These are phyloP conservation scores for Lotmaria passim DNA, from an alignment of 208 protist genomes.

Conservation along the genomic window DNA sequence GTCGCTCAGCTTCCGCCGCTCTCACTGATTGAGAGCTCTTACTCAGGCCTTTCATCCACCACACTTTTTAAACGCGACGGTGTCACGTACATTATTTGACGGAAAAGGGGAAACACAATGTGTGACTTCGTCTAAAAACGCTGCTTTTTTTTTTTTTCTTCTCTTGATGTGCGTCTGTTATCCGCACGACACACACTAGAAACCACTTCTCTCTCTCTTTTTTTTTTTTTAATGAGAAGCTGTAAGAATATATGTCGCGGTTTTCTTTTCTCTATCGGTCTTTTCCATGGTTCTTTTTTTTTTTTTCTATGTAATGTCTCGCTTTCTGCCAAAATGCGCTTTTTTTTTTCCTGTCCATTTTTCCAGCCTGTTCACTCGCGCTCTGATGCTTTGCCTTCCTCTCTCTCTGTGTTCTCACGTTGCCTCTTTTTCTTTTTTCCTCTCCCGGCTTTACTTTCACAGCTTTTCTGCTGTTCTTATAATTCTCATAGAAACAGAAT, in stretches of 20 bases:
- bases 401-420: not conserved
- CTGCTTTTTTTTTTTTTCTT: too few relatives aligned
- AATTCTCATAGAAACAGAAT: too few relatives aligned
- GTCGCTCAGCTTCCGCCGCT: constrained; percentile 6
- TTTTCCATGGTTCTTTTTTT: not conserved
- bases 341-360: too few relatives aligned
- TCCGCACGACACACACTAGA: not conserved
- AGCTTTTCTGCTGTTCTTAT: not conserved
- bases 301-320: not conserved
- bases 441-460: not conserved
- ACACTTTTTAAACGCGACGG: constrained; percentile 5
- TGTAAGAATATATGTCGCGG: too few relatives aligned
- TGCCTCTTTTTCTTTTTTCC: not conserved
- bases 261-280: not conserved
- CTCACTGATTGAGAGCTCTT: not conserved
- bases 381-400: not conserved
- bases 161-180: too few relatives aligned
- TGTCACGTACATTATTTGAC: constrained; percentile 15
- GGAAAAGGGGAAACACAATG: not conserved
- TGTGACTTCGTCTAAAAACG: too few relatives aligned
- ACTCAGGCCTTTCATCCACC: constrained; percentile 7
- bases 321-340: too few relatives aligned
- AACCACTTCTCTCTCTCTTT: too few relatives aligned
- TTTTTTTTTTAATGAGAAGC: too few relatives aligned
- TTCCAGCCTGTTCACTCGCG: too few relatives aligned